These are phyloP conservation scores for Adansonia gregorii DNA, from an alignment of 441 rosid genomes.

Conservation along the genomic window DNA sequence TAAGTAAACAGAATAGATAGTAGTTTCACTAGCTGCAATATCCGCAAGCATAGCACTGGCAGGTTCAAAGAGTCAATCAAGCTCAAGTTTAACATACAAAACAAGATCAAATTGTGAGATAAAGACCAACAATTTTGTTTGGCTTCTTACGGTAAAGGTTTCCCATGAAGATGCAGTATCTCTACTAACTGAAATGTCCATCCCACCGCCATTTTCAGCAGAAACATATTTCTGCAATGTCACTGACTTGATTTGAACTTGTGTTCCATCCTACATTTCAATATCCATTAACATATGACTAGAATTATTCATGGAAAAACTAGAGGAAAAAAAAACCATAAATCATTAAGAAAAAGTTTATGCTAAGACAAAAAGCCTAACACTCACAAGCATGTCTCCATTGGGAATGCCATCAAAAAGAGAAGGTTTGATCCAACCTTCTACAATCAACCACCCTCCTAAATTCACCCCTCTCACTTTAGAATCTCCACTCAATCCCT, in stretches of 20 bases:
- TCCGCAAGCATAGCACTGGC: background rate
- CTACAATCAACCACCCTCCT: constrained; percentile 84
- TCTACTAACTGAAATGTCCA: constrained; percentile 52
- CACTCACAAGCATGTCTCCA: constrained; percentile 78
- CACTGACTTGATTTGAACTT: constrained; percentile 64
- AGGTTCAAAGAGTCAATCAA: constrained; percentile 5
- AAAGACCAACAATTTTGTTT: constrained; percentile 16
- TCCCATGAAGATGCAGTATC: constrained; percentile 75
- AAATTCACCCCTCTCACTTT: constrained; percentile 79
- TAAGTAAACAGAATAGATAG: background rate
- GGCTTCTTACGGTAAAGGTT: constrained; percentile 59
- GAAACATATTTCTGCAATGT: constrained; percentile 58
- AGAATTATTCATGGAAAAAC: constrained; percentile 21
- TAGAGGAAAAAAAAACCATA: constrained; percentile 7
- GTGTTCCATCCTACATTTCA: constrained; percentile 66
- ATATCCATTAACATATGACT: constrained; percentile 18
- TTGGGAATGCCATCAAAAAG: constrained; percentile 71
- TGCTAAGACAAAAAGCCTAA: too few species aligned
- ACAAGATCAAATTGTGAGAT: background rate
- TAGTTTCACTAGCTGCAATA: background rate
- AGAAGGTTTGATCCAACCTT: constrained; percentile 89
- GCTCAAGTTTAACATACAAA: background rate
- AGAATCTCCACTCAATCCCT: constrained; percentile 55
- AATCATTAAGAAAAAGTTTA: background rate
- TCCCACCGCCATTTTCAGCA: constrained; percentile 75